Percentiles rank a stretch among this genome's conserved stretches.
Conservation (phyloP, 2,329 filamentous ascomycete species). For the Alternaria sp. region DNA sequence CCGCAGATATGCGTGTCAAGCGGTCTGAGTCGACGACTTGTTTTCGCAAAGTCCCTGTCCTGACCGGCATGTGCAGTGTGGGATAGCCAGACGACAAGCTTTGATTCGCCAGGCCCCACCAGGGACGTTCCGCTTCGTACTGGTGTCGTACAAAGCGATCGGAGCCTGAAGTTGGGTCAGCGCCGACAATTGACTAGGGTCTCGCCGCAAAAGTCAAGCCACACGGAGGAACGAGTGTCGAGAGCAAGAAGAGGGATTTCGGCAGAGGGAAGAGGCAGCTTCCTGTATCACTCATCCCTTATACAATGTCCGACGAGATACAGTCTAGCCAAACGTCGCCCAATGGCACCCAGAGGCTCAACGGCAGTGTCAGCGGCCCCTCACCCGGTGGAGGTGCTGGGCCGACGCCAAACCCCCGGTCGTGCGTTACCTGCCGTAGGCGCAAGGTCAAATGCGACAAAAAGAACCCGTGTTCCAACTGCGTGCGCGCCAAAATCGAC, state of each 20-base stretch:
- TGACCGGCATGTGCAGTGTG: not conserved
- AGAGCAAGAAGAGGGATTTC: not conserved
- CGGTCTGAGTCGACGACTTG: not conserved
- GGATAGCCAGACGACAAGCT: not conserved
- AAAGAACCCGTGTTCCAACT: constrained; percentile 79
- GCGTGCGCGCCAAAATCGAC: constrained; percentile 72
- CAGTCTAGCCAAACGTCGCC: constrained; percentile 26
- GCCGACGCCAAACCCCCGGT: constrained; percentile 40
- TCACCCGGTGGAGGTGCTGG: constrained; percentile 14
- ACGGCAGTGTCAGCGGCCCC: constrained; percentile 27
- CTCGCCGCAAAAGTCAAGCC: constrained; percentile 14
- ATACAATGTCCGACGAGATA: constrained; percentile 38
- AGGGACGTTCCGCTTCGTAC: not conserved
- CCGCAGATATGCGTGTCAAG: not conserved
- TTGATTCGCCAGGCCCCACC: not conserved
- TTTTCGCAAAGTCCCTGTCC: not conserved
- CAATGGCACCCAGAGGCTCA: constrained; percentile 32
- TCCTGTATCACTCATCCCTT: not conserved
- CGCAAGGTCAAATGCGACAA: constrained; percentile 83
- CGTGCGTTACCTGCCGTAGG: constrained; percentile 49
- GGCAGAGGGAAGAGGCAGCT: not conserved
- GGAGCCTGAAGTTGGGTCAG: constrained; percentile 11
- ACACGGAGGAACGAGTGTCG: constrained; percentile 4
- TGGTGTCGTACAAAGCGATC: not conserved
- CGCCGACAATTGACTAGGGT: constrained; percentile 18